Conservation (phyloP, 176 grass and related monocot species). For the Dactylis glomerata region DNA sequence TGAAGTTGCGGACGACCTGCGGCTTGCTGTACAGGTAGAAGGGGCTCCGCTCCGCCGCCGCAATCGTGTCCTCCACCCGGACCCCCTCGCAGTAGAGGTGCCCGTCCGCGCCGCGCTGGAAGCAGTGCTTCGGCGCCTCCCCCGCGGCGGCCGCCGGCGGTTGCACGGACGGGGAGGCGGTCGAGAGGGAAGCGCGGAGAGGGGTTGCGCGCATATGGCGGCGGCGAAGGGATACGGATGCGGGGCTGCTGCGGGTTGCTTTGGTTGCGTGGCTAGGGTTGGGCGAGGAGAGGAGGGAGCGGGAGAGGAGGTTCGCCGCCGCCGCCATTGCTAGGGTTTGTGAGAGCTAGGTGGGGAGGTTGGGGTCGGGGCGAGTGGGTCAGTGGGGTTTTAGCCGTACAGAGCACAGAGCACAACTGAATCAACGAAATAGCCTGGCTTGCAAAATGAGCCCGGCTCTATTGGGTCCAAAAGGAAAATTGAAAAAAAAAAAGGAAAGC, state of each 20-base stretch:
- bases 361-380: not conserved
- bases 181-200: conserved; percentile 41
- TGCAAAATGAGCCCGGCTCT: too few relatives aligned
- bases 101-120: conserved; percentile 59
- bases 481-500: too few relatives aligned
- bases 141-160: not conserved
- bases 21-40: conserved; percentile 97
- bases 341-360: too few relatives aligned
- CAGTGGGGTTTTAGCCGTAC: not conserved
- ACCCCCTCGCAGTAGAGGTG: conserved; percentile 85
- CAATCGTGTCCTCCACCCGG: conserved; percentile 73
- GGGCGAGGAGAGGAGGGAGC: conserved; percentile 19
- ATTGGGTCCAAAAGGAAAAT: too few relatives aligned
- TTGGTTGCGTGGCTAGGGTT: conserved; percentile 10
- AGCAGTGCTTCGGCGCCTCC: conserved; percentile 51
- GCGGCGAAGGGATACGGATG: not conserved
- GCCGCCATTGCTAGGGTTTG: conserved; percentile 65
- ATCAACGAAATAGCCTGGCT: too few relatives aligned
- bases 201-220: not conserved
- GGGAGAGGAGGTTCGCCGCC: conserved; percentile 46
- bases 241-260: not conserved
- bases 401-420: not conserved
- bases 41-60: conserved; percentile 67
- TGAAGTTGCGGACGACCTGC: conserved; percentile 80
- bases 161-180: conserved; percentile 29